Evolutionary conservation across 768 basidiomycete species (phyloP).

Genomic region (Tylopilus balloui): DNA sequence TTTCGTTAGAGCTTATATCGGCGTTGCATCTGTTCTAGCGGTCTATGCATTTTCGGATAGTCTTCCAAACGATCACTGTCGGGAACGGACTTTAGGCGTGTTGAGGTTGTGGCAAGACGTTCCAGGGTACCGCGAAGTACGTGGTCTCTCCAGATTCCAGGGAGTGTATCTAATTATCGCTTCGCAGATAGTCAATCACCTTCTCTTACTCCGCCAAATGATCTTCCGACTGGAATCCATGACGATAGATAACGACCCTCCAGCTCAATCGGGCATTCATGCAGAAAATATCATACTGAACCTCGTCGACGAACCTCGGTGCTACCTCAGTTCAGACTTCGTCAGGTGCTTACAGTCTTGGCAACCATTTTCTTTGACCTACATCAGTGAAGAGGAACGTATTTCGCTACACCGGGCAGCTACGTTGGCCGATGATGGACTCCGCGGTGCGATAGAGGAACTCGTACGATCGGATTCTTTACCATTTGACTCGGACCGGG

Average conservation of each 20-base stretch:
- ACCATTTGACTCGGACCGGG: slow-evolving; percentile 42
- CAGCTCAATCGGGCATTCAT: slow-evolving; percentile 57
- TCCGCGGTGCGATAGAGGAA: slow-evolving; percentile 60
- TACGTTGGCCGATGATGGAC: slow-evolving; percentile 62
- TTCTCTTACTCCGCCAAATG: slow-evolving; percentile 68
- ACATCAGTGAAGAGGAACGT: slow-evolving; percentile 58
- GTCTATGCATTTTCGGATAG: slow-evolving; percentile 82
- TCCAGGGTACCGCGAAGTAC: slow-evolving; percentile 71
- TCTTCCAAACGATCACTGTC: slow-evolving; percentile 57
- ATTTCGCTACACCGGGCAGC: slow-evolving; percentile 58
- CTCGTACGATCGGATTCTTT: slow-evolving; percentile 30
- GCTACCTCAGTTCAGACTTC: slow-evolving; percentile 56
- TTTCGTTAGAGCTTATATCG: slow-evolving; percentile 63
- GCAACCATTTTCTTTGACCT: slow-evolving; percentile 56
- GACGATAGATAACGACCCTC: slow-evolving; percentile 56
- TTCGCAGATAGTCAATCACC: slow-evolving; percentile 67
- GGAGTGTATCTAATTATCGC: slow-evolving; percentile 5
- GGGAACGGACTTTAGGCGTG: slow-evolving; percentile 60
- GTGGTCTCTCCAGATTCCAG: slow-evolving; percentile 15
- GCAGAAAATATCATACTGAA: slow-evolving; percentile 66
- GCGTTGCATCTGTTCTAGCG: slow-evolving; percentile 60
- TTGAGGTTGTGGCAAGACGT: slow-evolving; percentile 39
- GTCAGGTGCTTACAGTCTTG: slow-evolving; percentile 56
- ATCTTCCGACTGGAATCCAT: slow-evolving; percentile 70
- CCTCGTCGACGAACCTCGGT: slow-evolving; percentile 55